Conservation (phyloP, 2,329 filamentous ascomycete genomes). For the Paradendryphiella salina region DNA sequence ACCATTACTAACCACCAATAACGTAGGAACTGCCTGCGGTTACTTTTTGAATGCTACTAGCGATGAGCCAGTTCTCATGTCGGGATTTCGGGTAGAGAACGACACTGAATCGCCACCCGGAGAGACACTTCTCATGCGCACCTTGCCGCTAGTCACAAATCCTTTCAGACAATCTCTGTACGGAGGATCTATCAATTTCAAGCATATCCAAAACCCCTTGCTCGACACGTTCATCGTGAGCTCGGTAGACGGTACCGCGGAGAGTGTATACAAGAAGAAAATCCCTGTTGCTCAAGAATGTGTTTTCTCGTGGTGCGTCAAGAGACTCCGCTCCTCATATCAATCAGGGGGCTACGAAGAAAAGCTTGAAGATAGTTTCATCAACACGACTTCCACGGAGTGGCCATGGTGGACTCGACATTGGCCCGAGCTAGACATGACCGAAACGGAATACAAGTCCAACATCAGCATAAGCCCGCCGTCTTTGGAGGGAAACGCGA, state of each 20-base stretch:
- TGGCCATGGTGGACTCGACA: constrained; percentile 7
- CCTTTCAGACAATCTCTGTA: constrained; percentile 7
- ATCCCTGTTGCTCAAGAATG: constrained; percentile 28
- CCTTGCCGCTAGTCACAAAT: constrained; percentile 18
- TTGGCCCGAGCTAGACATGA: background rate
- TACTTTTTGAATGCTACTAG: constrained; percentile 32
- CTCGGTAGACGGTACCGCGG: constrained; percentile 3
- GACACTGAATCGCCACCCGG: background rate
- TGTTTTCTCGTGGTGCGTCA: constrained; percentile 30
- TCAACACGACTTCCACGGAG: constrained; percentile 1
- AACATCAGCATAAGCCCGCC: constrained; percentile 15
- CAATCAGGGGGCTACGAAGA: constrained; percentile 18
- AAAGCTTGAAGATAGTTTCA: constrained; percentile 7
- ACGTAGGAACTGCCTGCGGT: constrained; percentile 27
- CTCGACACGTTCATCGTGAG: constrained; percentile 18
- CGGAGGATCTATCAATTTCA: constrained; percentile 28
- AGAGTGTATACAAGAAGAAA: constrained; percentile 15
- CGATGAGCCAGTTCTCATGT: constrained; percentile 20
- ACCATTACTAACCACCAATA: too few relatives aligned
- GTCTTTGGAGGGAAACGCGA: background rate
- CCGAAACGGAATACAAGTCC: background rate
- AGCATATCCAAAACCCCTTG: constrained; percentile 17
- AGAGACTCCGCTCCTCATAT: constrained; percentile 27
- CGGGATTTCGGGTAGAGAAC: constrained; percentile 15
- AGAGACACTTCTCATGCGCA: constrained; percentile 22